Percentiles rank a stretch among this genome's conserved stretches.
phyloP scores from a whole-genome alignment of 2,329 filamentous ascomycete species.

The Pseudophaeomoniella oleicola region DNA sequence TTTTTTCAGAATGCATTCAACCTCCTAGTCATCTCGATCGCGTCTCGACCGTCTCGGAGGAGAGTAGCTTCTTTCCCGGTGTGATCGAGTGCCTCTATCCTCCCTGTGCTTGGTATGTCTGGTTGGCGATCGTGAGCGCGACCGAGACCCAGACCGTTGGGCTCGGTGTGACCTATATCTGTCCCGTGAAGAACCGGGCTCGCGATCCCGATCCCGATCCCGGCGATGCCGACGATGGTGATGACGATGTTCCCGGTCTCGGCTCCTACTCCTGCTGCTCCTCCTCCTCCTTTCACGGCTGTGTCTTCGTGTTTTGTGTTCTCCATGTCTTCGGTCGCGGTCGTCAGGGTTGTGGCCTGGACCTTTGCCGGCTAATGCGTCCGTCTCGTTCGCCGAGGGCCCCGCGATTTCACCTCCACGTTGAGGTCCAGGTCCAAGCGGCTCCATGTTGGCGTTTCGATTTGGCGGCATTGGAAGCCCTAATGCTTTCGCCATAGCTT shows the following conservation, averaged over 20 bases:
- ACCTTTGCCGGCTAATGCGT: too few species aligned
- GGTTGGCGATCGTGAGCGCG: neutral
- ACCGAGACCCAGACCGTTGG: neutral
- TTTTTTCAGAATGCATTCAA: too few species aligned
- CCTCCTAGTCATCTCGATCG: too few species aligned
- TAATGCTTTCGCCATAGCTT: constrained; percentile 70
- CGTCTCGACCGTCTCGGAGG: neutral
- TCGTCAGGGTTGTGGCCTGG: too few species aligned
- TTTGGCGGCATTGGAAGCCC: constrained; percentile 57
- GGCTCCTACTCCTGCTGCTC: neutral
- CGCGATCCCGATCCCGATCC: too few species aligned
- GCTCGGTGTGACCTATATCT: too few species aligned
- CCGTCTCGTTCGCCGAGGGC: too few species aligned
- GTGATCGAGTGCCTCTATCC: neutral
- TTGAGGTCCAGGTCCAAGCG: constrained; percentile 40
- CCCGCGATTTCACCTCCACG: neutral
- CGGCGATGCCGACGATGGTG: neutral
- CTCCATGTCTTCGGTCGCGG: too few species aligned
- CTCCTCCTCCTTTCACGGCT: neutral
- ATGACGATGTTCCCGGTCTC: too few species aligned
- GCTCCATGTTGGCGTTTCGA: constrained; percentile 45
- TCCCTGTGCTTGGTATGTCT: neutral
- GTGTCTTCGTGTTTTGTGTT: neutral
- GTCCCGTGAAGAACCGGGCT: neutral
- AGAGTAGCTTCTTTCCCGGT: neutral